Evolutionary conservation across 805 yeast species (phyloP), one percentile per base, ranked within the genome.

Genomic region (Candida odintsovae): DNA sequence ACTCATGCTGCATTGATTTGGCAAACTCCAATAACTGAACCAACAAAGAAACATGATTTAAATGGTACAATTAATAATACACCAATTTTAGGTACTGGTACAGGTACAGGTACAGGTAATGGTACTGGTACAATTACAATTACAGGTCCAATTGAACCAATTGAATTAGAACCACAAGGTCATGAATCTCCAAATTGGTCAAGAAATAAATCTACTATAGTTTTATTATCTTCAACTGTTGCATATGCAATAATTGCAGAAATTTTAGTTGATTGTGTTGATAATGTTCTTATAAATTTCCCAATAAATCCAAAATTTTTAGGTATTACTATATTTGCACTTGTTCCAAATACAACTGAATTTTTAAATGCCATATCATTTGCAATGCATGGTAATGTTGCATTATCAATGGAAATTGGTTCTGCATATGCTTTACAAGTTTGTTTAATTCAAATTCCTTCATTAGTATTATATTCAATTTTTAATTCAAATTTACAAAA

Each of bases 161-260:
- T 3, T 33, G 46, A 36, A 4, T 40, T 35, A 10, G 55, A 54
- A 40, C 50, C 54, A 35, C 51, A 85, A 6, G 95, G 95, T 1
- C 97, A 92, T 56, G 97, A 90, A 63, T 95, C 97, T 0, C 98
- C 99, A 40, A 94, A 94, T 62, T 94, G 99, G 99, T 83, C 96
- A 7, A 77, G 92, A 58, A 69, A 70, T 15, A 92, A 90, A 65
- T 86, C 96, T 2, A 77, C 96, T 0, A 76, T 84, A 16, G 90
- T 94, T 45, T 71, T 94, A 40, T 70, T 94, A 8, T 78, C 84
- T 3, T 92, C 98, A 1, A 94, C 99, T 0, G 52, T 90, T 11
- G 69, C 90, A 19, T 94, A 94, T 65, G 97, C 99, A 0, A 68
- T 89, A 28, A 90, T 94, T 57, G 99, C 98, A 2, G 98, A 92